phyloP scores from a whole-genome alignment of 2,329 filamentous ascomycete species.

The Nothophaeocryptopus gaeumannii region DNA sequence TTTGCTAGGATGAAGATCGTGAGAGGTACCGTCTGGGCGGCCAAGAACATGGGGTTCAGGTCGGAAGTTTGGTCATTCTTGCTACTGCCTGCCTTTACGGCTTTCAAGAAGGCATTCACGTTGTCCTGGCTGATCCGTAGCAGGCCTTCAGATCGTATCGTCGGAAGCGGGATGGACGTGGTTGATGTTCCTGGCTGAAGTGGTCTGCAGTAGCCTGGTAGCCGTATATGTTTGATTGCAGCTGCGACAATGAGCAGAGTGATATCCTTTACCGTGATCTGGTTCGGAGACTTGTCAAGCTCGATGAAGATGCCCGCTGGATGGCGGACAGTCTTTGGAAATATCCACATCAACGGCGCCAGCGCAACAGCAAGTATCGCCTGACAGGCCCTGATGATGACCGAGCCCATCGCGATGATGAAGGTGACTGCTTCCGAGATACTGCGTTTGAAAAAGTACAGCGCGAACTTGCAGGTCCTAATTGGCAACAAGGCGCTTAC shows the following conservation, averaged over 20 bases:
- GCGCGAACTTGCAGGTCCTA: too few relatives aligned
- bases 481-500: neutral
- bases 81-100: neutral
- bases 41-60: constrained; percentile 14
- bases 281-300: constrained; percentile 2
- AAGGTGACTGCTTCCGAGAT: too few relatives aligned
- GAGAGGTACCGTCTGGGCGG: constrained; percentile 15
- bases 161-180: constrained; percentile 1
- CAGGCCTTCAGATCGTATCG: constrained; percentile 9
- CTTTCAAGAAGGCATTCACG: constrained; percentile 3
- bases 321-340: too few relatives aligned
- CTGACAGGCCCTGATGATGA: too few relatives aligned
- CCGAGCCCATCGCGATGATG: too few relatives aligned
- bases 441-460: too few relatives aligned
- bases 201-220: constrained; percentile 7
- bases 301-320: too few relatives aligned
- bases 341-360: too few relatives aligned
- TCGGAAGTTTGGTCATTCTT: neutral
- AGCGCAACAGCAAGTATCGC: too few relatives aligned
- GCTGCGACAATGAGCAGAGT: constrained; percentile 4
- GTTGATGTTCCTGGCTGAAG: neutral
- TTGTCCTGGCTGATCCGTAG: constrained; percentile 4
- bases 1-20: constrained; percentile 13
- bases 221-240: constrained; percentile 4
- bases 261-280: constrained; percentile 6